Evolutionary conservation across 2,329 filamentous ascomycete genomes (phyloP), one percentile per base, ranked within the genome.

Genomic region (Penicillium vulpinum): DNA sequence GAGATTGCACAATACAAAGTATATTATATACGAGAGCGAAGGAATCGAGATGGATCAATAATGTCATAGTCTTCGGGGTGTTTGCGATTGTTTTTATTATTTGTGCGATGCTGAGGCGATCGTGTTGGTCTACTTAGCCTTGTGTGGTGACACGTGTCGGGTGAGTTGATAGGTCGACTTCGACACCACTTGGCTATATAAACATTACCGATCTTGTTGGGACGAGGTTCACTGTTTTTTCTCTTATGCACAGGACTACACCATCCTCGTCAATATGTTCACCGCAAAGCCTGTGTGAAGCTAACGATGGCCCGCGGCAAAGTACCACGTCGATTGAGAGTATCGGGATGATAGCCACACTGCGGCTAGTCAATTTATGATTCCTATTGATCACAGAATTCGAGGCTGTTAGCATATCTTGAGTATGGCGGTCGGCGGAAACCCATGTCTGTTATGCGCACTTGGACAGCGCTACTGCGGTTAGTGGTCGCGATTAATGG

Each of bases 121-220:
- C 31, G 28, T 18, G 18, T 28, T 28, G 13, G 22, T 5, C 11
- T 18, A 18, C 26, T 16, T 29, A 29, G 35, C 13, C n/a, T 2
- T 50, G 13, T 26, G 4, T 18, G 48, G 48, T 31, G 48, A 51
- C 48, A 51, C 48, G 36, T 40, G 44, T 54, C 36, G 44, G 28
- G 45, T 4, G 10, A 44, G 26, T 51, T 41, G 56, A 58, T 55
- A 53, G 38, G 53, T 58, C 56, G 36, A 15, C 18, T 55, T 47
- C n/a, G 21, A 21, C 28, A 39, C 41, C 15, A 18, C 36, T 44
- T 22, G 5, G 55, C 16, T 36, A 40, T 46, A 53, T 53, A 49
- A 40, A 44, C n/a, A 44, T 26, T 26, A 22, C 26, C 6, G 29
- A 39, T 36, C n/a, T 26, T 26, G 28, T 35, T 18, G 31, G 6